Conservation (phyloP, 345 rosid genomes). For the Syzygium oleosum region DNA sequence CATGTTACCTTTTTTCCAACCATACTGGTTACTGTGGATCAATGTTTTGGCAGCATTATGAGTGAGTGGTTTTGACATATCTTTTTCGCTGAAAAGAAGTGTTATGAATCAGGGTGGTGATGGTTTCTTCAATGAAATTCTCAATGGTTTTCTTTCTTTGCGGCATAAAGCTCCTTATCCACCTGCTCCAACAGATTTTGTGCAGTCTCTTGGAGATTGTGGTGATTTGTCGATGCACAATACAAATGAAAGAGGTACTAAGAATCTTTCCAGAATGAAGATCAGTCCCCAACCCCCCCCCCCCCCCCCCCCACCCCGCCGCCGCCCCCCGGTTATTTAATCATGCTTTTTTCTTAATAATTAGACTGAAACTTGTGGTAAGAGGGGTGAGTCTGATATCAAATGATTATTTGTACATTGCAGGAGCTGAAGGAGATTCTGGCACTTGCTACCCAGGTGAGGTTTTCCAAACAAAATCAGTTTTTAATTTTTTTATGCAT, state of each 20-base stretch:
- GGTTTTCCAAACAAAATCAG: not conserved
- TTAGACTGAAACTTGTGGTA: slow-evolving; percentile 2
- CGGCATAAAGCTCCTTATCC: slow-evolving; percentile 80
- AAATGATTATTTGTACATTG: not conserved
- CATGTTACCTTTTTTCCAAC: not conserved
- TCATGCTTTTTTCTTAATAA: not conserved
- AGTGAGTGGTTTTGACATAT: not conserved
- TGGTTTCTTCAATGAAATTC: slow-evolving; percentile 92
- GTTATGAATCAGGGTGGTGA: slow-evolving; percentile 72
- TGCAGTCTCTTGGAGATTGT: slow-evolving; percentile 26
- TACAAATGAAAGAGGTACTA: slow-evolving; percentile 23
- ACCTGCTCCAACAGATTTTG: slow-evolving; percentile 57
- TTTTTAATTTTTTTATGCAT: not conserved
- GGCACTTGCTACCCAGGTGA: slow-evolving; percentile 31
- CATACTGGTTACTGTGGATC: not conserved
- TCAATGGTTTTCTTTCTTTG: slow-evolving; percentile 75
- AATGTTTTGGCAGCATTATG: not conserved
- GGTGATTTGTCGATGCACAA: slow-evolving; percentile 19
- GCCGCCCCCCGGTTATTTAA: not conserved
- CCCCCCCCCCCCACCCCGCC: too few relatives aligned
- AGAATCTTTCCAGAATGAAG: slow-evolving; percentile 33
- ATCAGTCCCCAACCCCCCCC: not conserved
- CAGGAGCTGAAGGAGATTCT: slow-evolving; percentile 27
- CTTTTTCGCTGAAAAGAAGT: not conserved
- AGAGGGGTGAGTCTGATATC: not conserved